A percentile compares a stretch with the other conserved stretches of the same genome.
These are phyloP conservation scores for Lycium ferocissimum DNA, from an alignment of 257 asterid species.

Conservation along the genomic window DNA sequence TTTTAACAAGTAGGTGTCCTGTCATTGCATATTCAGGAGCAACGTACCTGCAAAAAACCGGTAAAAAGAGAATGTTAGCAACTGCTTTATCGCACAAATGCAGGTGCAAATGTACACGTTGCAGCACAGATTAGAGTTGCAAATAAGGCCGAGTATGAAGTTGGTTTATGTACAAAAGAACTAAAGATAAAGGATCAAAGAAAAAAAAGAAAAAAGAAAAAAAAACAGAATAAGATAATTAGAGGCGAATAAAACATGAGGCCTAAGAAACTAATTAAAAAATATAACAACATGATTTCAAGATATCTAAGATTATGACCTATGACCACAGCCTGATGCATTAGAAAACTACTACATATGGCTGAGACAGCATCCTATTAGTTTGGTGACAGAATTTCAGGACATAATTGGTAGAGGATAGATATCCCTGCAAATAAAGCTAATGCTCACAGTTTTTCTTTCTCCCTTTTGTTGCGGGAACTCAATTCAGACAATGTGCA, in stretches of 20 bases:
- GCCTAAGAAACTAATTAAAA: not conserved
- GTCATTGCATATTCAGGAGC: constrained; percentile 99
- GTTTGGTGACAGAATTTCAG: constrained; percentile 25
- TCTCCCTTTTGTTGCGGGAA: not conserved
- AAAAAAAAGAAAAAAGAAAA: no score
- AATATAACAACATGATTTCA: not conserved
- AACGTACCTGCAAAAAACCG: constrained; percentile 64
- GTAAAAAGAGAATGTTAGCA: constrained; percentile 19
- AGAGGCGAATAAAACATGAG: not conserved
- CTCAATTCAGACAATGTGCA: constrained; percentile 7
- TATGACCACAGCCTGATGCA: constrained; percentile 25
- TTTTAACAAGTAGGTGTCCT: constrained; percentile 90
- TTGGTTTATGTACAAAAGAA: not conserved
- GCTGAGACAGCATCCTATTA: constrained; percentile 21
- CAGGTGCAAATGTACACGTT: not conserved
- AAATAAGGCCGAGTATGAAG: not conserved
- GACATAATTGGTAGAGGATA: not conserved
- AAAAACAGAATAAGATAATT: no score
- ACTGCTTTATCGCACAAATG: not conserved
- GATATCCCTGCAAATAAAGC: not conserved
- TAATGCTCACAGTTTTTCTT: not conserved
- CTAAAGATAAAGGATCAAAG: not conserved
- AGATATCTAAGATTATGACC: constrained; percentile 1
- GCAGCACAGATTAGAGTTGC: not conserved
- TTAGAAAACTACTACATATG: not conserved